Conservation (phyloP, 495 filamentous ascomycete species). For the Neurospora sp. region DNA sequence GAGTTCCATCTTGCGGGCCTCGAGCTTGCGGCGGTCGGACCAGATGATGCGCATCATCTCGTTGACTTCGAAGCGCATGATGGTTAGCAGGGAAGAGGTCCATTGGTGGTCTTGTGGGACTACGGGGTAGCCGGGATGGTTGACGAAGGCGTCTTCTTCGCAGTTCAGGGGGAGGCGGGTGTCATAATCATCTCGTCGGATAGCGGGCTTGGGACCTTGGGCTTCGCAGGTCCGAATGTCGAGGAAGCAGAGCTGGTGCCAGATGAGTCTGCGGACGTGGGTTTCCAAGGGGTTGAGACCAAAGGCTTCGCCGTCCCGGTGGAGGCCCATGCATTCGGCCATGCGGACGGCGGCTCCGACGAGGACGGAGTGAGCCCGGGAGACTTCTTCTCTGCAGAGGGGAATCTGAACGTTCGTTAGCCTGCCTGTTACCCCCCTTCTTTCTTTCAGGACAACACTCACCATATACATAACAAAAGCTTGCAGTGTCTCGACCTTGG, state of each 20-base stretch:
- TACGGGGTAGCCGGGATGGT: constrained; percentile 19
- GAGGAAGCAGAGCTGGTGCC: constrained; percentile 66
- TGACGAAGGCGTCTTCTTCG: constrained; percentile 48
- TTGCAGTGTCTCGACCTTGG: constrained; percentile 60
- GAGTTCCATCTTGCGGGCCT: constrained; percentile 47
- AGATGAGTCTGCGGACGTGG: constrained; percentile 64
- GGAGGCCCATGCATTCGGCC: constrained; percentile 69
- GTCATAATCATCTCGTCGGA: constrained; percentile 62
- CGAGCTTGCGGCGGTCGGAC: constrained; percentile 51
- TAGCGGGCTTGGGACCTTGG: constrained; percentile 57
- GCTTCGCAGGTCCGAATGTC: constrained; percentile 70
- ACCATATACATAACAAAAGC: constrained; percentile 67
- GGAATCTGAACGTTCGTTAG: constrained; percentile 43
- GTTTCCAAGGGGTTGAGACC: constrained; percentile 56
- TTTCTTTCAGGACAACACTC: constrained; percentile 8
- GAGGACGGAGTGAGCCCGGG: constrained; percentile 59
- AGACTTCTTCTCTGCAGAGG: constrained; percentile 57
- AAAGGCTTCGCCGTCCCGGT: constrained; percentile 57
- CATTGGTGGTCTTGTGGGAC: constrained; percentile 39
- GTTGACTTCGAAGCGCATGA: constrained; percentile 61
- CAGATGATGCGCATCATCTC: constrained; percentile 61
- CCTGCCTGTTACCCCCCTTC: too few relatives aligned
- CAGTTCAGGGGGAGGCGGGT: constrained; percentile 57
- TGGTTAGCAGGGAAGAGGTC: constrained; percentile 55
- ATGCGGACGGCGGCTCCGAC: constrained; percentile 59